Conservation (phyloP, 202 grass and related monocot species). For the Saccharum hybrid region DNA sequence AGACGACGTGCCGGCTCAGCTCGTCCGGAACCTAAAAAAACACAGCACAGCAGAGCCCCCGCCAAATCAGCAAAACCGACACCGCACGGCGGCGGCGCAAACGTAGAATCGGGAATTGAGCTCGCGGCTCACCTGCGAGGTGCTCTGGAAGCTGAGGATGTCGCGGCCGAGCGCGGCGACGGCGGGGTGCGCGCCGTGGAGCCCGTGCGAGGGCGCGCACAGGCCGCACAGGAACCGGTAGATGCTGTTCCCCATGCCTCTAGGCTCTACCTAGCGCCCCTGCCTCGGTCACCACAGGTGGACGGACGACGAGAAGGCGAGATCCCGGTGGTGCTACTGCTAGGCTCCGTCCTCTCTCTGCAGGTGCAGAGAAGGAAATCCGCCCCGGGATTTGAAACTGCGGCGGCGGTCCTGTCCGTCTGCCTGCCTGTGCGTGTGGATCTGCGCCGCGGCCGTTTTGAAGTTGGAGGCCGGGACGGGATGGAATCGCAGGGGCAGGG, state of each 20-base stretch:
- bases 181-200: constrained; percentile 50
- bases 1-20: constrained; percentile 73
- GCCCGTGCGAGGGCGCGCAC: constrained; percentile 35
- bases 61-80: neutral
- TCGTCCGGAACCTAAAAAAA: constrained; percentile 63
- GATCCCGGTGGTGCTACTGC: neutral
- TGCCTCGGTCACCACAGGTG: neutral
- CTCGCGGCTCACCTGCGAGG: constrained; percentile 62
- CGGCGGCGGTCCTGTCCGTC: neutral
- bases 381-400: constrained; percentile 46
- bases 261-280: neutral
- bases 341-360: neutral
- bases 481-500: neutral
- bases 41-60: constrained; percentile 1
- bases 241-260: constrained; percentile 85
- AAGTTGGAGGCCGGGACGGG: neutral
- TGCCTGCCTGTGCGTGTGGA: neutral
- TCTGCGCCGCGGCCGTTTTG: constrained; percentile 34
- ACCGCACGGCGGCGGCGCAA: neutral
- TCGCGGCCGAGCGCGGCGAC: constrained; percentile 75
- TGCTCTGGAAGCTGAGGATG: constrained; percentile 62
- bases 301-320: neutral
- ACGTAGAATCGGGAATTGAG: neutral
- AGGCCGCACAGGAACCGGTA: constrained; percentile 63
- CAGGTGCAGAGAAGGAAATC: constrained; percentile 41